Percentiles rank a stretch among this genome's conserved stretches.
Evolutionary conservation across 1,139 yeast species (phyloP).

Genomic region (Candida gigantensis): DNA sequence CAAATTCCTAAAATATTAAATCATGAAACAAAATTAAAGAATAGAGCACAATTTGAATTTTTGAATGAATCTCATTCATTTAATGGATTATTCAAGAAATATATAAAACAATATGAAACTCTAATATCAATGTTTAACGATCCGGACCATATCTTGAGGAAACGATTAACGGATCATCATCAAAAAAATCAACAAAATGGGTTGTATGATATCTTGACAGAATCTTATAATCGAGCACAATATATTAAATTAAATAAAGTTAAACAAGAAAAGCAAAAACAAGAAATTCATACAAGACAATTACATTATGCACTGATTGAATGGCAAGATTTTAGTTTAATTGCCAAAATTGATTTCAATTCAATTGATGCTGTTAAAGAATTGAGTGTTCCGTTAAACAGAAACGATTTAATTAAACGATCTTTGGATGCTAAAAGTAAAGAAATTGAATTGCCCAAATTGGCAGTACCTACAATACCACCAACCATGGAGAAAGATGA

Average conservation of each 20-base stretch:
- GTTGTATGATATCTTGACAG: slow-evolving; percentile 35
- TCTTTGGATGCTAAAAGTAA: slow-evolving; percentile 47
- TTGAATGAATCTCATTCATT: slow-evolving; percentile 62
- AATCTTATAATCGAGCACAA: slow-evolving; percentile 61
- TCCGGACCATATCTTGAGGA: too few relatives aligned
- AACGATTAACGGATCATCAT: too few relatives aligned
- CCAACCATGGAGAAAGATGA: slow-evolving; percentile 15
- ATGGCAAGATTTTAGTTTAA: slow-evolving; percentile 82
- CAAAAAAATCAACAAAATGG: slow-evolving; percentile 10
- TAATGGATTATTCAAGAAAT: slow-evolving; percentile 50
- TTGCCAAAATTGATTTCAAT: slow-evolving; percentile 68
- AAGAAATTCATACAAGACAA: slow-evolving; percentile 33
- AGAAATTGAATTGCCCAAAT: slow-evolving; percentile 19
- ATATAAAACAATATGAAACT: slow-evolving; percentile 57
- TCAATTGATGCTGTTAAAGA: slow-evolving; percentile 65
- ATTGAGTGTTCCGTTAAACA: slow-evolving; percentile 59
- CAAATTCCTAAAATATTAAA: slow-evolving; percentile 39
- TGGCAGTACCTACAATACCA: slow-evolving; percentile 3
- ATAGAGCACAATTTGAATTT: slow-evolving; percentile 68
- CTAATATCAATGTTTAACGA: slow-evolving; percentile 26
- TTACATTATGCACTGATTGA: slow-evolving; percentile 73
- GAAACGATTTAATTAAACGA: slow-evolving; percentile 62
- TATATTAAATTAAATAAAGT: slow-evolving; percentile 41
- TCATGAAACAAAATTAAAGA: slow-evolving; percentile 37
- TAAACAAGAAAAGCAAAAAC: slow-evolving; percentile 31